Percentiles rank a stretch among this genome's conserved stretches.
Conservation (phyloP, 2,329 filamentous ascomycete species). For the Aspergillus arachidicola region DNA sequence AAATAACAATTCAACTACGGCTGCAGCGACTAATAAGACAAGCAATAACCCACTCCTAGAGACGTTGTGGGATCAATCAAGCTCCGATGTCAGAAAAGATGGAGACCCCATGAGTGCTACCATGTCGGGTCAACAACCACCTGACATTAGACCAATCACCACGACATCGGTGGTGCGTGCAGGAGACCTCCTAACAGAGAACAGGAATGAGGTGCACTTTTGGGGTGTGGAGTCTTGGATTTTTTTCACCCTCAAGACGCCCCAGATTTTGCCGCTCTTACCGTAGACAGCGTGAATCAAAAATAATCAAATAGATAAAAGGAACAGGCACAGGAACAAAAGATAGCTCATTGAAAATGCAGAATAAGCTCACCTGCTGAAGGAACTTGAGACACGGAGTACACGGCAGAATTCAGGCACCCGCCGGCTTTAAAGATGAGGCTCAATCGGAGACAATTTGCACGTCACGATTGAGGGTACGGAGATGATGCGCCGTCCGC, state of each 20-base stretch:
- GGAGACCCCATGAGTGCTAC: not conserved
- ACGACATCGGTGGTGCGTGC: not conserved
- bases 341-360: not conserved
- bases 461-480: constrained; percentile 15
- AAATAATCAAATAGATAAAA: not conserved
- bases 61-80: not conserved
- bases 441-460: constrained; percentile 23
- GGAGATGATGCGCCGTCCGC: constrained; percentile 8
- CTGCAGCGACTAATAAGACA: not conserved
- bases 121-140: not conserved
- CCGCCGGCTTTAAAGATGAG: constrained; percentile 16
- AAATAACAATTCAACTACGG: not conserved
- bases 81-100: not conserved
- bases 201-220: not conserved
- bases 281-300: not conserved
- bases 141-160: constrained; percentile 6
- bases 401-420: constrained; percentile 9
- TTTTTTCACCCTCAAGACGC: not conserved
- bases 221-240: not conserved
- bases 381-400: constrained; percentile 7
- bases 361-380: constrained; percentile 21
- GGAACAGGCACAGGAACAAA: not conserved
- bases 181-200: not conserved
- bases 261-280: not conserved
- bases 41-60: not conserved